Base-by-base conservation (phyloP, 352 stramenopile species). In the Globisporangium iwayamae region DNA sequence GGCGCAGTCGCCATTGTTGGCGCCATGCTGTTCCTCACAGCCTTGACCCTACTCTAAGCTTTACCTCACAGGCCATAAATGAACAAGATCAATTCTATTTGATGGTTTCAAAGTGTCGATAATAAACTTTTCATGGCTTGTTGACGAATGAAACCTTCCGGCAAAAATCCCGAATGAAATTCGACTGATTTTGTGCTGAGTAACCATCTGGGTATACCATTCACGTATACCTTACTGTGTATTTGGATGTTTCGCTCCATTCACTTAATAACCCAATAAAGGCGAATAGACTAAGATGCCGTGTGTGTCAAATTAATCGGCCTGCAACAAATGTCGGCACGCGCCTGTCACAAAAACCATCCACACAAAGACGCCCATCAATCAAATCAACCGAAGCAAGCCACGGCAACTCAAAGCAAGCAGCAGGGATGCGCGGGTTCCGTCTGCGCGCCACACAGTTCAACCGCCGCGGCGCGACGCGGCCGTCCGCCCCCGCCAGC, bases 391-490 rank as follows among this genome's bases (percentile, higher is more conserved):
- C 20, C 7, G 2, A 28, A 55, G 11, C 25, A 55, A 30, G 11
- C 25, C 36, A 30, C 47, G 32, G 6, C 48, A 65, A 18, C 28
- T 11, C 59, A 45, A 13, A 25, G 34, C 6, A 34, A 22, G 50
- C 48, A 48, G 2, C 4, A 25, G 13, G 28, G 14, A 69, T 69
- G 63, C 56, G 63, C 45, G 63, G 43, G 32, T 39, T 69, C 41
- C 56, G 43, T 14, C 34, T 65, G 39, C 48, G 57, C 34, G 38
- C 56, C 10, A n/a, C 51, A 39, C 43, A 57, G 34, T 52, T 69
- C 20, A 43, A 41, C 11, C 39, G 41, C 14, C 39, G 57, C 13
- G 25, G 41, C 20, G 2, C 62, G 3, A 13, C 22, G 16, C 62
- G 52, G 2, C 25, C 43, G 13, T 14, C 36, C 14, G 25, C 53